A percentile compares a stretch with the other conserved stretches of the same genome.
These are phyloP conservation scores for Blastosporella zonata DNA, from an alignment of 1,284 basidiomycete genomes.

Conservation along the genomic window DNA sequence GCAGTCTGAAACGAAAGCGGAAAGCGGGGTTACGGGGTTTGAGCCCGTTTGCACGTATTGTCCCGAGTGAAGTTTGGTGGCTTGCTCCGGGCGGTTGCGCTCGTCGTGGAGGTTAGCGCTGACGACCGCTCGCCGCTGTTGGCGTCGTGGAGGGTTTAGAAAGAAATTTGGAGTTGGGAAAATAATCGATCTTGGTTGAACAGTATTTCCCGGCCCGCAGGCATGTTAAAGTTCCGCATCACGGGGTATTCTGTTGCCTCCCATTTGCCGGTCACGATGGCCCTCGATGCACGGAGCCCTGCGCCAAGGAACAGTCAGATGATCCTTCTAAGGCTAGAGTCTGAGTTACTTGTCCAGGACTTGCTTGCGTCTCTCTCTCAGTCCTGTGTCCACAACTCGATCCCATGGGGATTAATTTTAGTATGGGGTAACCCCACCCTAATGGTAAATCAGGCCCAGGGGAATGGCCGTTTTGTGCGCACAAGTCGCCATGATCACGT, in stretches of 20 bases:
- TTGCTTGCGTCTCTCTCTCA: too few relatives aligned
- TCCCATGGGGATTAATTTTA: too few relatives aligned
- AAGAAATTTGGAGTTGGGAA: constrained; percentile 11
- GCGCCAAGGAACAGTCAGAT: too few relatives aligned
- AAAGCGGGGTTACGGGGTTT: constrained; percentile 15
- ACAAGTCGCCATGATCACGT: too few relatives aligned
- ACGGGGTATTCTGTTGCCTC: constrained; percentile 4
- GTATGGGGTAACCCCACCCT: too few relatives aligned
- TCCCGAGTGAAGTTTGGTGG: neutral
- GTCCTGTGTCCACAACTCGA: too few relatives aligned
- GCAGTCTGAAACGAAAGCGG: constrained; percentile 8
- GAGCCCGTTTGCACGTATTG: neutral
- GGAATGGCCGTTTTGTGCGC: too few relatives aligned
- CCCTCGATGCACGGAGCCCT: constrained; percentile 10
- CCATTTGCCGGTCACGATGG: constrained; percentile 12
- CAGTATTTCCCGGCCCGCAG: constrained; percentile 11
- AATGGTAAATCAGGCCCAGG: too few relatives aligned
- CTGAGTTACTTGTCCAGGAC: too few relatives aligned
- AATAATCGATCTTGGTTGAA: constrained; percentile 19
- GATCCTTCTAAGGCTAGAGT: too few relatives aligned
- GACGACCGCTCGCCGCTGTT: neutral
- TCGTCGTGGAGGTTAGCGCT: constrained; percentile 9
- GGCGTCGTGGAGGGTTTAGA: constrained; percentile 2
- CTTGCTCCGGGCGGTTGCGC: neutral
- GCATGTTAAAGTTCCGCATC: constrained; percentile 13